A percentile compares a stretch with the other conserved stretches of the same genome.
Conservation (phyloP, 352 stramenopile species). For the Globisporangium iwayamae region DNA sequence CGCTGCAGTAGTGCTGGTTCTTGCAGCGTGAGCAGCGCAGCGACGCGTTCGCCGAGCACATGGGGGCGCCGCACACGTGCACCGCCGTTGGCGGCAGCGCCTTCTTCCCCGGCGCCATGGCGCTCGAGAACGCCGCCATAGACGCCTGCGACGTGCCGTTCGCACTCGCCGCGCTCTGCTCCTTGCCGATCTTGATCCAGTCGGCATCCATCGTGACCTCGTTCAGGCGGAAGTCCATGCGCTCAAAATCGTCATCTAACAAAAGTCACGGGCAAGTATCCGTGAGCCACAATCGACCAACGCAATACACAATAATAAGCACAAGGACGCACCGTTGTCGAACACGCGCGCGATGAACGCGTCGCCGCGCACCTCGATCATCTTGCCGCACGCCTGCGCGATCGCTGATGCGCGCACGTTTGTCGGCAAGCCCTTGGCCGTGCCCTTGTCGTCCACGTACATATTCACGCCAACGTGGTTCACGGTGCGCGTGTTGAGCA, state of each 20-base stretch:
- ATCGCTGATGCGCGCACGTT: conserved; percentile 82
- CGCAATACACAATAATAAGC: neutral
- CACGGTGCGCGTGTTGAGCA: conserved; percentile 73
- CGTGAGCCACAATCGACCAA: neutral
- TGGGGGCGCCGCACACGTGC: conserved; percentile 59
- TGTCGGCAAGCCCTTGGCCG: conserved; percentile 72
- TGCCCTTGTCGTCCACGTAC: conserved; percentile 90
- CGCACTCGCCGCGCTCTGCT: conserved; percentile 31
- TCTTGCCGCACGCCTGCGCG: conserved; percentile 73
- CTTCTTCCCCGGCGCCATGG: conserved; percentile 21
- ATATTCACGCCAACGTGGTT: conserved; percentile 82
- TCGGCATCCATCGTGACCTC: conserved; percentile 62
- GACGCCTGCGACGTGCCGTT: conserved; percentile 26
- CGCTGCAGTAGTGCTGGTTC: conserved; percentile 80
- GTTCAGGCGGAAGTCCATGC: conserved; percentile 73
- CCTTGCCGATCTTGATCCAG: conserved; percentile 68
- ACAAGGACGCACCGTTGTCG: conserved; percentile 63
- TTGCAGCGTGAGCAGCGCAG: conserved; percentile 83
- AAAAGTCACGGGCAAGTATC: neutral
- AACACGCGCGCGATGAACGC: conserved; percentile 87
- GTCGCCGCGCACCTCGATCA: conserved; percentile 83
- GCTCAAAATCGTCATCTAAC: conserved; percentile 76
- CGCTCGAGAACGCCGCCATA: conserved; percentile 22
- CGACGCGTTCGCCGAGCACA: conserved; percentile 66
- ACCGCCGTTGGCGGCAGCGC: conserved; percentile 27